phyloP scores from a whole-genome alignment of 352 stramenopile species.

The Phytophthora rubi region DNA sequence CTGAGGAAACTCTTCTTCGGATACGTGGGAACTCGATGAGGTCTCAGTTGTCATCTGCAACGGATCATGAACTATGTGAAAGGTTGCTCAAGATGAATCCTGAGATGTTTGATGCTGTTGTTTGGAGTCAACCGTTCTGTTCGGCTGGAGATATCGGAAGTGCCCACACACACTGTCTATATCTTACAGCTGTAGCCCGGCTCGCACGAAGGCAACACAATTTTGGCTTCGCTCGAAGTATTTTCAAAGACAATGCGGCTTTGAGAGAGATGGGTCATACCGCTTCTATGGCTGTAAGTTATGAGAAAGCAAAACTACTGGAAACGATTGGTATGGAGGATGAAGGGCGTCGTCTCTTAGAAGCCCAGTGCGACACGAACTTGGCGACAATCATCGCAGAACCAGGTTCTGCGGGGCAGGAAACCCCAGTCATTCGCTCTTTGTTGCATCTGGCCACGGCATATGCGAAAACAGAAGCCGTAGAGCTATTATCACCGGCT shows the following conservation, averaged over 20 bases:
- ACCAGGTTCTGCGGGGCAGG: neutral
- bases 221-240: constrained; percentile 36
- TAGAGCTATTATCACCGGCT: constrained; percentile 20
- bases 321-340: constrained; percentile 37
- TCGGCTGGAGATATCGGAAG: neutral
- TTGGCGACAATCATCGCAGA: constrained; percentile 16
- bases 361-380: constrained; percentile 33
- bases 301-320: constrained; percentile 54
- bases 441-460: constrained; percentile 43
- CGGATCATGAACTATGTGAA: neutral
- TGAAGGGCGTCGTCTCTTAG: constrained; percentile 39
- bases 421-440: constrained; percentile 18
- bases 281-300: constrained; percentile 22
- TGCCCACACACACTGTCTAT: constrained; percentile 21
- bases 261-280: constrained; percentile 1
- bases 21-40: constrained; percentile 11
- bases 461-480: constrained; percentile 26
- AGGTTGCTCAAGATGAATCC: constrained; percentile 30
- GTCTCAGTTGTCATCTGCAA: neutral
- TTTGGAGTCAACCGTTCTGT: constrained; percentile 44
- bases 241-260: constrained; percentile 43
- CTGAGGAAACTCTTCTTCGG: constrained; percentile 39
- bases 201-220: constrained; percentile 69
- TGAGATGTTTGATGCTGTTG: constrained; percentile 40
- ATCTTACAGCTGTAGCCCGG: constrained; percentile 44